Conservation (phyloP, 2,329 filamentous ascomycete genomes). For the Lecanicillium sp. region DNA sequence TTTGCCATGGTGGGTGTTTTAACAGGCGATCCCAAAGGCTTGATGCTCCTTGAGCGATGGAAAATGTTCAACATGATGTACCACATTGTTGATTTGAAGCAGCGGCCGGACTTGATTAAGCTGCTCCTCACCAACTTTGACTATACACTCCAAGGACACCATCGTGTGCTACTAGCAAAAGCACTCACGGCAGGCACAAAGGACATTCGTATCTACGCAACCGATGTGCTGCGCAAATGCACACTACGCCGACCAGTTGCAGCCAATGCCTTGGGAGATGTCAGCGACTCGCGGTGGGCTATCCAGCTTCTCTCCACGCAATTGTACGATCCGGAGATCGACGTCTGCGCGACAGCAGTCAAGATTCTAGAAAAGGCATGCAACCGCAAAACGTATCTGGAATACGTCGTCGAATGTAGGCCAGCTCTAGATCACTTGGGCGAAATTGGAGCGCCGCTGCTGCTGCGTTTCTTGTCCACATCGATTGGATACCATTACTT, state of each 20-base stretch:
- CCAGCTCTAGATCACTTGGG: conserved; percentile 92
- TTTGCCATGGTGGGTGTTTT: conserved; percentile 87
- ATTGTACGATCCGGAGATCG: conserved; percentile 92
- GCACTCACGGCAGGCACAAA: conserved; percentile 88
- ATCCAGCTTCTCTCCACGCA: conserved; percentile 97
- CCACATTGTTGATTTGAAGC: conserved; percentile 87
- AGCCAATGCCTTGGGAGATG: conserved; percentile 29
- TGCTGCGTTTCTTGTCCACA: conserved; percentile 88
- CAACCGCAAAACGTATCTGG: conserved; percentile 82
- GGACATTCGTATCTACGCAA: conserved; percentile 84
- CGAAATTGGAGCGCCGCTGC: conserved; percentile 88
- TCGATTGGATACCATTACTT: conserved; percentile 97
- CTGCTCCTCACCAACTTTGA: conserved; percentile 86
- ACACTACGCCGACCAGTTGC: conserved; percentile 48
- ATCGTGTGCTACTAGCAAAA: conserved; percentile 87
- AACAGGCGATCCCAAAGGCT: conserved; percentile 73
- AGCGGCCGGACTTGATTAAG: conserved; percentile 86
- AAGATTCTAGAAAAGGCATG: conserved; percentile 97
- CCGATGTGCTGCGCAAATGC: conserved; percentile 80
- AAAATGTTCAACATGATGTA: conserved; percentile 99
- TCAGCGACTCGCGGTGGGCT: conserved; percentile 83
- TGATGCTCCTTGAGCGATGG: conserved; percentile 91
- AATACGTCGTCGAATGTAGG: conserved; percentile 94
- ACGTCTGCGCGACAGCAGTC: conserved; percentile 92
- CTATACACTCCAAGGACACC: conserved; percentile 81